These are phyloP conservation scores for Hypoxylon lienhwacheense DNA, from an alignment of 495 filamentous ascomycete genomes.

Conservation along the genomic window DNA sequence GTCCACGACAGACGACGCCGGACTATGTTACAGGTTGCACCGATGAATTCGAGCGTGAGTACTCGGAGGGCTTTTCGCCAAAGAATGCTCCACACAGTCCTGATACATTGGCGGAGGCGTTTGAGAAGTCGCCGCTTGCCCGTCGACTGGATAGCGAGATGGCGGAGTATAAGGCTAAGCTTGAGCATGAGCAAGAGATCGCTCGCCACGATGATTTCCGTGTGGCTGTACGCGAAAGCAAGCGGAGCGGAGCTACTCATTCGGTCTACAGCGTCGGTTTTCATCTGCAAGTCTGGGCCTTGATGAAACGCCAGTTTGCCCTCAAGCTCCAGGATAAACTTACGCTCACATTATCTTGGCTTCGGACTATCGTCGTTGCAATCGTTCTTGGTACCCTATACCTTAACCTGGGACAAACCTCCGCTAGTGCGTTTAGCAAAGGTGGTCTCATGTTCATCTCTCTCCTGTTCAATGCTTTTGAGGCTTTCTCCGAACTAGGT, in stretches of 20 bases:
- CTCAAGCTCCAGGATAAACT: slow-evolving; percentile 87
- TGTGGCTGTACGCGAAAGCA: slow-evolving; percentile 73
- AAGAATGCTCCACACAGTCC: slow-evolving; percentile 68
- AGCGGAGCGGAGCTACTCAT: slow-evolving; percentile 67
- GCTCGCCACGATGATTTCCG: slow-evolving; percentile 73
- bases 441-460: slow-evolving; percentile 76
- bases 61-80: slow-evolving; percentile 62
- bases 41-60: slow-evolving; percentile 79
- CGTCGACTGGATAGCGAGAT: slow-evolving; percentile 65
- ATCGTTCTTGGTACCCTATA: slow-evolving; percentile 79
- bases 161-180: slow-evolving; percentile 60
- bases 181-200: slow-evolving; percentile 59
- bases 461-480: slow-evolving; percentile 78
- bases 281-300: slow-evolving; percentile 75
- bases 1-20: slow-evolving; percentile 80
- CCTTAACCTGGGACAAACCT: slow-evolving; percentile 65
- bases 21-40: slow-evolving; percentile 87
- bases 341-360: slow-evolving; percentile 71
- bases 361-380: slow-evolving; percentile 72
- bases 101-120: slow-evolving; percentile 65
- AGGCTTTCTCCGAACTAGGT: slow-evolving; percentile 73
- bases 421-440: slow-evolving; percentile 72
- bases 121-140: slow-evolving; percentile 62
- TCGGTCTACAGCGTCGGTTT: slow-evolving; percentile 83
- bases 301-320: slow-evolving; percentile 80